Evolutionary conservation across 768 basidiomycete species (phyloP), one percentile per base, ranked within the genome.

Genomic region (Lentinula edodes): DNA sequence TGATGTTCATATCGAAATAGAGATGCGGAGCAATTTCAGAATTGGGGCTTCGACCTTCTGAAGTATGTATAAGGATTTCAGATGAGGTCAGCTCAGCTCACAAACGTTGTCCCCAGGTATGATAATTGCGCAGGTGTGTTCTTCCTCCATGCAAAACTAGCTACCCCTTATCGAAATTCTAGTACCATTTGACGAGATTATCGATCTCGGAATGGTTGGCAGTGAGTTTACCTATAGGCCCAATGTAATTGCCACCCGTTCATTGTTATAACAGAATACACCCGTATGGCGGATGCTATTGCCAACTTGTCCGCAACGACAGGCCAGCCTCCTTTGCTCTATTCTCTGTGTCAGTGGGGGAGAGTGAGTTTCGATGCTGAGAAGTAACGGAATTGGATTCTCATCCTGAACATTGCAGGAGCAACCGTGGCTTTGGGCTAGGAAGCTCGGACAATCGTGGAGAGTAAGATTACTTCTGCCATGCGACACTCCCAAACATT

Each of bases 271-370:
- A 32, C 63, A 88, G 86, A 84, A 62, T 88, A 79, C 62, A 75
- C 79, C 48, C 80, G 80, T 43, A 88, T 89, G 85, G 75, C 84
- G 9, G 71, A 80, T 42, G 86, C 87, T 36, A 84, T 89, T 61
- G 67, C 71, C 3, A 73, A 79, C 43, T 73, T 86, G 13, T 75
- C 83, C 34, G 68, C 77, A 63, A 66, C 69, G 6, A 78, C 81
- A 5, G 80, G 81, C 0, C 84, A 79, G 55, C 76, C 82, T 0
- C 83, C 87, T 2, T 68, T 89, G 32, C 69, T 86, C 42, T 77
- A 84, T 63, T 87, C 86, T 16, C 67, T 89, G 16, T 89, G 87
- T 68, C 78, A 88, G 66, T 89, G 87, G 87, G 87, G 87, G 51
- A 73, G 80, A 66, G 87, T 88, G 69, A 67, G 78, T 67, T 35